Evolutionary conservation across 371 early-diverging fungal genomes (phyloP), one percentile per base, ranked within the genome.

Genomic region (Thermomucor indicae-seudaticae): DNA sequence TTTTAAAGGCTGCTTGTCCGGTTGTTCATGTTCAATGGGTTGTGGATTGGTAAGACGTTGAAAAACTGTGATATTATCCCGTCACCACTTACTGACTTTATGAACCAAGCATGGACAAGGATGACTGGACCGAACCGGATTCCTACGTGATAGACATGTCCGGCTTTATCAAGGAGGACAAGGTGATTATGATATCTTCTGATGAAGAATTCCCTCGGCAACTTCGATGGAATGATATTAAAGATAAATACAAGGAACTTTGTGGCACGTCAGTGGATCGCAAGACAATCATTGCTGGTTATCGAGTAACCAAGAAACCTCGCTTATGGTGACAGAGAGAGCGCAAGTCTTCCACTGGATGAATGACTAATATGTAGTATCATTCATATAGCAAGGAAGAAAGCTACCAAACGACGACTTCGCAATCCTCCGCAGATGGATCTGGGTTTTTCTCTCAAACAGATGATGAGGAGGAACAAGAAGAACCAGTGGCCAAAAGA

Each of bases 191-290:
- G 7, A 28, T 43, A 12, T 43, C 42, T 7, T 51, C 51, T 1
- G 47, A 57, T 37, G 59, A 58, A 12, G 53, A 58, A 20, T 17
- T 47, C 19, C 58, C 58, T 24, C 31, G 51, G 7, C 59, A 58
- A 35, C 17, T 53, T 10, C 43, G 53, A 16, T 44, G 53, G 53
- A 49, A 58, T 32, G 38, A 43, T n/a, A 44, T 58, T 19, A 24
- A 35, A 16, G 59, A 37, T 39, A 22, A 17, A 8, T 49, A 30
- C 37, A 24, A 20, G 16, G 11, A 45, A 49, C 49, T 31, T 20
- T 38, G 30, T n/a, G 34, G 38, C 39, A 41, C 25, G 39, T 28
- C 20, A 45, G 44, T 30, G 46, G 16, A 37, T 23, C 11, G 5
- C 8, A n/a, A 10, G n/a, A n/a, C n/a, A n/a, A 37, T 38, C 17